These are phyloP conservation scores for Zygosaccharomyces sapae DNA, from an alignment of 1,139 yeast species.

Conservation along the genomic window DNA sequence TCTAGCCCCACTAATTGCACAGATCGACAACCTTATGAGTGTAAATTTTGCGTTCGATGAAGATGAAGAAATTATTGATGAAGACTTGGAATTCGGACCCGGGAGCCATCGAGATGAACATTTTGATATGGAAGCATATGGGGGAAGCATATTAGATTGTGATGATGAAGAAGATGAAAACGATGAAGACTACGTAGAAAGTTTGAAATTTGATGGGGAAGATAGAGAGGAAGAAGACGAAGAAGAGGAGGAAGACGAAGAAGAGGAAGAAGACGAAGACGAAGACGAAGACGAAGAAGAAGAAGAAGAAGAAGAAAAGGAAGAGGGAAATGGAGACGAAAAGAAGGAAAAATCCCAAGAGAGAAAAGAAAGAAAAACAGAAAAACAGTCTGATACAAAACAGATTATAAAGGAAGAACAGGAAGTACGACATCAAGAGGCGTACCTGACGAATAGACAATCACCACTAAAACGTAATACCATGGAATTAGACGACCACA, in stretches of 20 bases:
- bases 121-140: slow-evolving; percentile 28
- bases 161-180: slow-evolving; percentile 11
- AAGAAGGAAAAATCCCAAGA: not conserved
- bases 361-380: slow-evolving; percentile 3
- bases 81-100: slow-evolving; percentile 15
- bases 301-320: slow-evolving; percentile 14
- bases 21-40: slow-evolving; percentile 34
- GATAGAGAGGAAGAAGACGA: slow-evolving; percentile 19
- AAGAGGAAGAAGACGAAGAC: slow-evolving; percentile 19
- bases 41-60: slow-evolving; percentile 33
- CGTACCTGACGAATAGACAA: too few species aligned
- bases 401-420: too few species aligned
- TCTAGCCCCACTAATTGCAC: slow-evolving; percentile 29
- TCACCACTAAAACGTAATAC: slow-evolving; percentile 27
- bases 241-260: slow-evolving; percentile 18
- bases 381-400: too few species aligned
- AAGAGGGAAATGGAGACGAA: slow-evolving; percentile 9
- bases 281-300: slow-evolving; percentile 22
- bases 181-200: slow-evolving; percentile 15
- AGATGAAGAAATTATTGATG: slow-evolving; percentile 30
- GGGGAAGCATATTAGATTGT: slow-evolving; percentile 14
- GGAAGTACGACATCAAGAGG: too few species aligned
- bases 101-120: slow-evolving; percentile 13
- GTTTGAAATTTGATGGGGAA: slow-evolving; percentile 14
- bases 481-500: slow-evolving; percentile 28